Percentiles rank a stretch among this genome's conserved stretches.
Evolutionary conservation across 202 grass and related monocot species (phyloP).

Genomic region (Bolboschoenoplectus hybrid): DNA sequence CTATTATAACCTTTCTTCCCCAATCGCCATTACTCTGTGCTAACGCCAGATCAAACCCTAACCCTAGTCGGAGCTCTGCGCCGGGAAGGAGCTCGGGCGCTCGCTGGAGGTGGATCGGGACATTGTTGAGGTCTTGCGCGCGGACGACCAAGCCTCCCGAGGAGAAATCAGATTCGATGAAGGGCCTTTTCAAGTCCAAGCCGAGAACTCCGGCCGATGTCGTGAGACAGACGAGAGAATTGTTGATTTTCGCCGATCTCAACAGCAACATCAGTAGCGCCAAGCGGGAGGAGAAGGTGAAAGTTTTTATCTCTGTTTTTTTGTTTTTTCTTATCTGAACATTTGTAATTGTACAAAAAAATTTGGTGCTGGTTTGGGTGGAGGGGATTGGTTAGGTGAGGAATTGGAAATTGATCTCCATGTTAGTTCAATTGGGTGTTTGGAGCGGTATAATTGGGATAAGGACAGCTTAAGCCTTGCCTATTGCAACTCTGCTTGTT

Average conservation of each 20-base stretch:
- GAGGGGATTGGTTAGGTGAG: neutral
- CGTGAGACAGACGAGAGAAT: slow-evolving; percentile 76
- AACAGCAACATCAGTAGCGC: slow-evolving; percentile 43
- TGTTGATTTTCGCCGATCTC: slow-evolving; percentile 66
- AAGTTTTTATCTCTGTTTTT: neutral
- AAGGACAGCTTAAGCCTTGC: neutral
- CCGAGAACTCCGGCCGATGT: slow-evolving; percentile 75
- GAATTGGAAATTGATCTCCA: slow-evolving; percentile 12
- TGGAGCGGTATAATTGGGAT: neutral
- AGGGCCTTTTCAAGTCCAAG: slow-evolving; percentile 91
- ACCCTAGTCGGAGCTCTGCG: slow-evolving; percentile 9
- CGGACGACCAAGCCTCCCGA: slow-evolving; percentile 7
- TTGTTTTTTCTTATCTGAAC: neutral
- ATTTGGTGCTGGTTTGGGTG: neutral
- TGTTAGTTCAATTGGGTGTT: slow-evolving; percentile 4
- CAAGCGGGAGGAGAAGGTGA: slow-evolving; percentile 91
- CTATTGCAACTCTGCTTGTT: neutral
- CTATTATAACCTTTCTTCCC: slow-evolving; percentile 18
- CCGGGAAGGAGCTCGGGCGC: neutral
- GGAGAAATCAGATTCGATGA: slow-evolving; percentile 66
- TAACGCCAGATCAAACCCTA: slow-evolving; percentile 28
- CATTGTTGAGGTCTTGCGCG: slow-evolving; percentile 25
- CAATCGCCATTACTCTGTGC: slow-evolving; percentile 29
- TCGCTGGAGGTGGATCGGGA: slow-evolving; percentile 9
- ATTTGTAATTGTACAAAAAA: neutral